A percentile compares a stretch with the other conserved stretches of the same genome.
phyloP scores from a whole-genome alignment of 129 eudicot species.

The Centrapalus pauciflorus region DNA sequence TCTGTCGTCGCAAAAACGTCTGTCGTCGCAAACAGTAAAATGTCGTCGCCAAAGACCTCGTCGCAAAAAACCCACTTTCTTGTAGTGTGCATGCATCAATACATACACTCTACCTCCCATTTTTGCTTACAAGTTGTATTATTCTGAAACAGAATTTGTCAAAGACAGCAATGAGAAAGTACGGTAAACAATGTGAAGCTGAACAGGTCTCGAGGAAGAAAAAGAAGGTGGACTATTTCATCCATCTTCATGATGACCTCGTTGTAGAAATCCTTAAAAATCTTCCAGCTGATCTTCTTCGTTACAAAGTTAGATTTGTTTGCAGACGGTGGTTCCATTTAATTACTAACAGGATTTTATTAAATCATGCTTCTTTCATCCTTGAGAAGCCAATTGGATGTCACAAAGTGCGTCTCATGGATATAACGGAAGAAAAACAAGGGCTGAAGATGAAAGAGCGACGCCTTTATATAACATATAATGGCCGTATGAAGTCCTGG shows the following conservation, averaged over 20 bases:
- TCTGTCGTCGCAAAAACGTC: too few species aligned
- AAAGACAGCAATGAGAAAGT: constrained; percentile 4
- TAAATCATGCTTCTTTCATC: constrained; percentile 24
- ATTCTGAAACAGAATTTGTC: constrained; percentile 14
- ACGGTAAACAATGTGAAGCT: constrained; percentile 1
- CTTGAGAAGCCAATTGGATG: constrained; percentile 10
- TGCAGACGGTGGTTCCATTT: constrained; percentile 23
- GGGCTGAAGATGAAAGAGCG: constrained; percentile 17
- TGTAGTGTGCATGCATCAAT: too few species aligned
- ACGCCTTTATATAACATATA: constrained; percentile 5
- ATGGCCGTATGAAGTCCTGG: constrained; percentile 26
- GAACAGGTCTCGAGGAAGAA: constrained; percentile 13
- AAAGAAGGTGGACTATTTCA: constrained; percentile 4
- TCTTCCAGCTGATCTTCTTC: constrained; percentile 19
- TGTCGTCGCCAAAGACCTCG: too few species aligned
- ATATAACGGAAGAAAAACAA: constrained; percentile 13
- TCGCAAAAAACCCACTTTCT: too few species aligned
- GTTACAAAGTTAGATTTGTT: constrained; percentile 16
- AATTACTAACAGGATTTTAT: constrained; percentile 21
- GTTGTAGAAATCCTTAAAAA: constrained; percentile 11
- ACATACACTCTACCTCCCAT: too few species aligned
- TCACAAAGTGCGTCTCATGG: neutral
- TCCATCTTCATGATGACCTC: constrained; percentile 8
- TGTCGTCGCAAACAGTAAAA: too few species aligned
- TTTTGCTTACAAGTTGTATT: too few species aligned